Conservation (phyloP, 257 asterid genomes). For the Handroanthus guayacan region DNA sequence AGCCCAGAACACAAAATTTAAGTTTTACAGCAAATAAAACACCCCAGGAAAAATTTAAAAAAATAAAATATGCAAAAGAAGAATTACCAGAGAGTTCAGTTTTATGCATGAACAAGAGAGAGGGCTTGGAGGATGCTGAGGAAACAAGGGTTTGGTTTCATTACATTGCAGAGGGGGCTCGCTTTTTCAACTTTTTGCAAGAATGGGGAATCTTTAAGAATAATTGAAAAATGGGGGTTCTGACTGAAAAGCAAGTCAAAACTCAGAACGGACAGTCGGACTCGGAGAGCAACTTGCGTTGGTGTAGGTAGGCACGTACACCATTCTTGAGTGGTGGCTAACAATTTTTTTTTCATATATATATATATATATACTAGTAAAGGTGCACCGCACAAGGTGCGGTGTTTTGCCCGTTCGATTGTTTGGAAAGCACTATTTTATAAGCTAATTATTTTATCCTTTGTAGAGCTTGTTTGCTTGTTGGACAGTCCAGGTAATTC, state of each 20-base stretch:
- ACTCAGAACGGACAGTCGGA: conserved; percentile 6
- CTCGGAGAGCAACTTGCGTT: conserved; percentile 29
- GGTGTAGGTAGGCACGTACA: conserved; percentile 31
- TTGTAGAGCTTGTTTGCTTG: too few species aligned
- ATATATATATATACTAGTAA: too few species aligned
- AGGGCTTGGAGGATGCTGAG: conserved; percentile 24
- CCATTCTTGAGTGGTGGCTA: conserved; percentile 42
- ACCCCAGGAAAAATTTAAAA: neutral
- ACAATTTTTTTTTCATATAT: neutral
- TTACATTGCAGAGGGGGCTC: conserved; percentile 37
- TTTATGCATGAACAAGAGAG: conserved; percentile 8
- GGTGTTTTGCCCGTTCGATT: too few species aligned
- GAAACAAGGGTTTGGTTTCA: conserved; percentile 33
- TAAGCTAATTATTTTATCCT: too few species aligned
- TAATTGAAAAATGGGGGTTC: conserved; percentile 26
- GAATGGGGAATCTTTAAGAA: conserved; percentile 31
- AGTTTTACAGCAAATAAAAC: conserved; percentile 15
- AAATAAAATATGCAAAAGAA: neutral
- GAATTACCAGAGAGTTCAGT: conserved; percentile 23
- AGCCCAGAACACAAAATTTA: conserved; percentile 29
- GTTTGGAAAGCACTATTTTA: too few species aligned
- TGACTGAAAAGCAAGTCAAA: conserved; percentile 32
- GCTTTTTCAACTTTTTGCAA: conserved; percentile 29
- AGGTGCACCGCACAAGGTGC: too few species aligned
- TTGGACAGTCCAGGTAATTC: too few species aligned